Evolutionary conservation across 2,329 filamentous ascomycete species (phyloP).

Genomic region (Cytospora leucostoma): DNA sequence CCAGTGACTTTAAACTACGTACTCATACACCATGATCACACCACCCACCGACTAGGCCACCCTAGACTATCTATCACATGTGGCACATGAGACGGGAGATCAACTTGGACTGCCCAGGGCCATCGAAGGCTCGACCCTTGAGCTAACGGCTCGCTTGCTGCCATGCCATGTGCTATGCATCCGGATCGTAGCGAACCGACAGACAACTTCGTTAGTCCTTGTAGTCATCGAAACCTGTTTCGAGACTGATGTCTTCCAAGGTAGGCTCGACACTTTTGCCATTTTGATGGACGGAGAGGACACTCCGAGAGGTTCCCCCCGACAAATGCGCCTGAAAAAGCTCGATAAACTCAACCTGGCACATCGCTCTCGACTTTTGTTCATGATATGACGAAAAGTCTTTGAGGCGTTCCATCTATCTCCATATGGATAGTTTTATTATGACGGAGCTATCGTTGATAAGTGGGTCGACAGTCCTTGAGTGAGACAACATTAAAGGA

Average conservation of each 20-base stretch:
- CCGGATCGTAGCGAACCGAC: neutral
- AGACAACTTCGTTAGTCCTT: neutral
- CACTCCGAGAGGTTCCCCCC: neutral
- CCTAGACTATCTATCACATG: neutral
- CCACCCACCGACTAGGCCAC: neutral
- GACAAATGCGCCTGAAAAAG: no score
- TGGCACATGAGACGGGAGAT: neutral
- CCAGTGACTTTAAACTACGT: neutral
- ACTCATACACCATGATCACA: neutral
- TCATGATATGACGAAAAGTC: no score
- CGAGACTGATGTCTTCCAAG: neutral
- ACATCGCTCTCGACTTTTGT: no score
- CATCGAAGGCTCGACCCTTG: neutral
- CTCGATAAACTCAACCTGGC: no score
- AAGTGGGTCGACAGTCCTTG: neutral
- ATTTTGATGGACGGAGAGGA: no score
- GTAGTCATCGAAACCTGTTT: neutral
- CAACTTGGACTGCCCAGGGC: neutral
- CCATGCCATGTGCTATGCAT: neutral
- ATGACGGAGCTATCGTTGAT: no score
- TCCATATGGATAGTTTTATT: no score
- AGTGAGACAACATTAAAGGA: neutral
- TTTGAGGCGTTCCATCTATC: no score
- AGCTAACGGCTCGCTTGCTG: neutral
- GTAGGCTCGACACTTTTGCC: no score